These are phyloP conservation scores for Schizopora paradoxa DNA, from an alignment of 1,284 basidiomycete genomes.

Conservation along the genomic window DNA sequence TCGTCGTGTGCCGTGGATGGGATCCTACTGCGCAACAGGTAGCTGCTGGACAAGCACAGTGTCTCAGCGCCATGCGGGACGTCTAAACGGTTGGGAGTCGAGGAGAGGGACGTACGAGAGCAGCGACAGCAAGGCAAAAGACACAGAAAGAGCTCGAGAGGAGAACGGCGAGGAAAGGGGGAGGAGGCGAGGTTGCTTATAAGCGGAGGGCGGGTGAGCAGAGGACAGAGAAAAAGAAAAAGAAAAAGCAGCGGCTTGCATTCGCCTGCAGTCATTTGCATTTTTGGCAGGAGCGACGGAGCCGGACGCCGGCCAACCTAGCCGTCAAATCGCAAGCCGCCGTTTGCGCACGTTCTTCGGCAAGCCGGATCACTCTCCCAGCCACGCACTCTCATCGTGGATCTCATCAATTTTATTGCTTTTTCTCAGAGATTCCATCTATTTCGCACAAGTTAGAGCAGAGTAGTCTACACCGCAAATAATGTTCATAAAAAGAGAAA, in stretches of 20 bases:
- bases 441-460: background rate
- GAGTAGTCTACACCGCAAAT: too few relatives aligned
- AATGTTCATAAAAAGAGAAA: too few relatives aligned
- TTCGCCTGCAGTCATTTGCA: background rate
- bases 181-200: conserved; percentile 3
- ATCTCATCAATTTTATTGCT: background rate
- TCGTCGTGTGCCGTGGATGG: conserved; percentile 3
- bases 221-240: conserved; percentile 12
- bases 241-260: conserved; percentile 7
- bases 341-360: conserved; percentile 37
- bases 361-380: too few relatives aligned
- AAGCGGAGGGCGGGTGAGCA: conserved; percentile 6
- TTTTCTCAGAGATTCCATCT: background rate
- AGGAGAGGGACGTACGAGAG: too few relatives aligned
- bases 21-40: background rate
- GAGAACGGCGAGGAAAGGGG: conserved; percentile 6
- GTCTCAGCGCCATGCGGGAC: too few relatives aligned
- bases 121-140: background rate
- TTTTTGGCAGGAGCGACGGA: conserved; percentile 3
- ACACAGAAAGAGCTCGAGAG: conserved; percentile 1
- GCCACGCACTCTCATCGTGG: too few relatives aligned
- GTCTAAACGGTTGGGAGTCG: too few relatives aligned
- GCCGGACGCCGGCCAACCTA: background rate
- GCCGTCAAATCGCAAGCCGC: conserved; percentile 17
- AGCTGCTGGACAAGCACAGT: too few relatives aligned